These are phyloP conservation scores for Cryphonectria naterciae DNA, from an alignment of 2,329 filamentous ascomycete species.

Conservation along the genomic window DNA sequence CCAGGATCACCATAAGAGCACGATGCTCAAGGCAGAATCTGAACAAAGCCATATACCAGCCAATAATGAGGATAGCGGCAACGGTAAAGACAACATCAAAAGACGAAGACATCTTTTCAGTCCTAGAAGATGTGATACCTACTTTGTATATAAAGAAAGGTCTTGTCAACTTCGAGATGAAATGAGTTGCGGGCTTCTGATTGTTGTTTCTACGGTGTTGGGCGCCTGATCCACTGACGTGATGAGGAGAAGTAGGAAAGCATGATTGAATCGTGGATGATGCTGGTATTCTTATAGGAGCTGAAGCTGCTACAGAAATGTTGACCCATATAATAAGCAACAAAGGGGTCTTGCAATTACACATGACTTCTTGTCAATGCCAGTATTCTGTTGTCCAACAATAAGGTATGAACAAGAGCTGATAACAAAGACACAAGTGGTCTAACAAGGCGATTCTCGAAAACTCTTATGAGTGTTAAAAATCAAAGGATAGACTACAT, in stretches of 20 bases:
- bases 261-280: background rate
- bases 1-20: background rate
- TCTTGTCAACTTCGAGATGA: background rate
- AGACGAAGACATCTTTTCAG: background rate
- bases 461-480: no score
- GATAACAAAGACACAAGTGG: no score
- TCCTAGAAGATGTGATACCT: background rate
- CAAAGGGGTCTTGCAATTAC: background rate
- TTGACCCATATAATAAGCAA: background rate
- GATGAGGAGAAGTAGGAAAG: background rate
- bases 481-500: no score
- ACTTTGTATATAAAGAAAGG: background rate
- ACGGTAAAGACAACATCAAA: background rate
- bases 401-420: background rate
- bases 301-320: background rate
- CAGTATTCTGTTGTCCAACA: background rate
- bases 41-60: background rate
- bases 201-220: background rate
- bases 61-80: background rate
- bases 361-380: background rate
- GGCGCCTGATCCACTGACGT: background rate
- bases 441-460: no score
- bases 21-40: background rate
- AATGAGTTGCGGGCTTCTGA: background rate
- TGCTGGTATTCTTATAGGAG: background rate